Percentiles rank a stretch among this genome's conserved stretches.
Conservation (phyloP, 2,329 filamentous ascomycete genomes). For the Triangularia verruculosa region DNA sequence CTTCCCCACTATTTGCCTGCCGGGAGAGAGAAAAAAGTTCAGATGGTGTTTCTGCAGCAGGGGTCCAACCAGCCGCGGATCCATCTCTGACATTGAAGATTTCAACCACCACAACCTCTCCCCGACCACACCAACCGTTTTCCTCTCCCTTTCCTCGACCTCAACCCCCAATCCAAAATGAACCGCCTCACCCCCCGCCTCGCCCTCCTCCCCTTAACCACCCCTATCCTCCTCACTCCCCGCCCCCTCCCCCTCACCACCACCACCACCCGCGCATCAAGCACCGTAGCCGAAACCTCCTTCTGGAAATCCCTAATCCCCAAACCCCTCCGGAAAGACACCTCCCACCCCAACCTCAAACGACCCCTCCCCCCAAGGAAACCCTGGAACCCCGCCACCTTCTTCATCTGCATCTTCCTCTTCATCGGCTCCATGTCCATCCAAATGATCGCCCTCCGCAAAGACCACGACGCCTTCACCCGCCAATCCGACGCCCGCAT, state of each 20-base stretch:
- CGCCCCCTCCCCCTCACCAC: not conserved
- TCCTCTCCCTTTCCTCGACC: not conserved
- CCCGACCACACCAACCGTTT: not conserved
- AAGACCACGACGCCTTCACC: constrained; percentile 68
- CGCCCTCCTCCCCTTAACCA: constrained; percentile 11
- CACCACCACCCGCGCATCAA: constrained; percentile 6
- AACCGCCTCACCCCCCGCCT: constrained; percentile 6
- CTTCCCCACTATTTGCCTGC: not conserved
- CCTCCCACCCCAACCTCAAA: constrained; percentile 30
- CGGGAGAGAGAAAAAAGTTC: not conserved
- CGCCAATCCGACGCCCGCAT: constrained; percentile 79
- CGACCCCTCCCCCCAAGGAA: constrained; percentile 49
- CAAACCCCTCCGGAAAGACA: constrained; percentile 53
- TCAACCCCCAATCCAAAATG: constrained; percentile 8
- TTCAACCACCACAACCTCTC: not conserved
- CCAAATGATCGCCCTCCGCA: constrained; percentile 79
- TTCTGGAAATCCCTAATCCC: constrained; percentile 72
- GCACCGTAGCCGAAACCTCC: constrained; percentile 36
- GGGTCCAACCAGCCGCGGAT: not conserved
- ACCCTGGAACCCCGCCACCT: constrained; percentile 77
- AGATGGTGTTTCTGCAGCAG: not conserved
- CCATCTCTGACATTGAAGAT: not conserved
- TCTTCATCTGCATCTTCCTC: constrained; percentile 77
- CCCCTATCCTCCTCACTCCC: not conserved
- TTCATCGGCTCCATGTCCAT: constrained; percentile 96